Conservation (phyloP, 306 rosid genomes). For the Sphenostylis stenocarpa region DNA sequence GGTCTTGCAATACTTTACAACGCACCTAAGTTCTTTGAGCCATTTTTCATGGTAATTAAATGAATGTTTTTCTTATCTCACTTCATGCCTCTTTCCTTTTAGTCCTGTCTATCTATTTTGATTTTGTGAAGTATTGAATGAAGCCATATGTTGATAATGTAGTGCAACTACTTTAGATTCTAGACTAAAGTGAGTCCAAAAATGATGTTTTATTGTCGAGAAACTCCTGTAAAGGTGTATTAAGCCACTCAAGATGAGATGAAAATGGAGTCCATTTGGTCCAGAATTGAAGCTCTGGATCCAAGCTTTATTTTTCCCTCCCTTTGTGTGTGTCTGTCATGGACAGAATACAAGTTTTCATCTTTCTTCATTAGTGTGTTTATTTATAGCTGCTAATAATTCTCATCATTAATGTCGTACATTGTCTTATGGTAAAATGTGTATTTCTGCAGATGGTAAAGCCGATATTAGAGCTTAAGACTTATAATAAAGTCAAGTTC, state of each 20-base stretch:
- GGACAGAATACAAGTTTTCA: not conserved
- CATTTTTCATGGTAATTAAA: conserved; percentile 71
- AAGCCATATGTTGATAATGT: conserved; percentile 6
- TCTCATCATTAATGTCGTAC: conserved; percentile 3
- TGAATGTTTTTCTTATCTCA: not conserved
- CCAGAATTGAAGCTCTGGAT: conserved; percentile 12
- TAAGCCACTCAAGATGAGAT: conserved; percentile 19
- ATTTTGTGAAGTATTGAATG: conserved; percentile 4
- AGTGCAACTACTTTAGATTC: conserved; percentile 18
- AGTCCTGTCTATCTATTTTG: not conserved
- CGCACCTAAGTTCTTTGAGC: conserved; percentile 87
- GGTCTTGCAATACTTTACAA: conserved; percentile 85
- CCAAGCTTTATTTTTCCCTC: not conserved
- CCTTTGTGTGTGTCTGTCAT: not conserved
- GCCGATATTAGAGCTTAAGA: conserved; percentile 82
- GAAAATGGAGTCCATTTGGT: not conserved
- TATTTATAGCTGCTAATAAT: conserved; percentile 8
- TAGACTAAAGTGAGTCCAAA: not conserved
- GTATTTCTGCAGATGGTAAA: conserved; percentile 72
- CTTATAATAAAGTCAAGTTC: conserved; percentile 85
- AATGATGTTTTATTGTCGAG: not conserved
- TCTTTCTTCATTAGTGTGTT: not conserved
- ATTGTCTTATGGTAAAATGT: conserved; percentile 12
- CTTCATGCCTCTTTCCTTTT: conserved; percentile 14
- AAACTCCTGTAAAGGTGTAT: not conserved